These are phyloP conservation scores for Rubroshorea leprosula DNA, from an alignment of 345 rosid species.

Conservation along the genomic window DNA sequence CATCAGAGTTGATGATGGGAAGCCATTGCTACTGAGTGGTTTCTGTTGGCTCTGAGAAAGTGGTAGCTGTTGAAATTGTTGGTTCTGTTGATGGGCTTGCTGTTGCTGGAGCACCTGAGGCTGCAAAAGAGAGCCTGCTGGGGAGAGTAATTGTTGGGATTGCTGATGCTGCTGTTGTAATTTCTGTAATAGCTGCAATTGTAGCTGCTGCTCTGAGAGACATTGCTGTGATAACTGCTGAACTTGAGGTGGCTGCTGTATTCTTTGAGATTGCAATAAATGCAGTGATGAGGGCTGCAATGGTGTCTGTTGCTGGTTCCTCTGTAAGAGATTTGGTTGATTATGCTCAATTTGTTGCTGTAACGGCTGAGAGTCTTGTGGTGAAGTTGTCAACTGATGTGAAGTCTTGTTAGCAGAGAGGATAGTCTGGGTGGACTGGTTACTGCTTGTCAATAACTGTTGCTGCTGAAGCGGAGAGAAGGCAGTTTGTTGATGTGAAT, in stretches of 20 bases:
- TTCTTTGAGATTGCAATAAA: constrained; percentile 50
- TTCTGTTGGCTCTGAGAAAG: constrained; percentile 58
- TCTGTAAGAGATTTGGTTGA: constrained; percentile 49
- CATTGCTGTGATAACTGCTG: constrained; percentile 60
- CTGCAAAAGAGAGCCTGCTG: constrained; percentile 51
- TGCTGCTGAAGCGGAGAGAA: constrained; percentile 56
- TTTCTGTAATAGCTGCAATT: constrained; percentile 55
- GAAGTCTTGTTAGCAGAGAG: constrained; percentile 40
- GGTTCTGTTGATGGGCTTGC: constrained; percentile 45
- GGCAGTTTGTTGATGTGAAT: constrained; percentile 40
- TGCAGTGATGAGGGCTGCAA: constrained; percentile 51
- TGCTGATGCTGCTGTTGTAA: constrained; percentile 63
- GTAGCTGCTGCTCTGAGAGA: constrained; percentile 80
- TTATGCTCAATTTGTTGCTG: constrained; percentile 56
- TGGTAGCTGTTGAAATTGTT: constrained; percentile 42
- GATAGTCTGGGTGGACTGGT: constrained; percentile 34
- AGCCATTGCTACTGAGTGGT: constrained; percentile 48
- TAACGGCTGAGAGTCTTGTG: constrained; percentile 50
- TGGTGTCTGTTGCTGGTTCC: constrained; percentile 60
- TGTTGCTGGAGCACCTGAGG: constrained; percentile 69
- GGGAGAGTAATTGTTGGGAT: constrained; percentile 49
- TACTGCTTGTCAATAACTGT: constrained; percentile 41
- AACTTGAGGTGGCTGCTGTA: constrained; percentile 46
- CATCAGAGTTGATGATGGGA: constrained; percentile 47
- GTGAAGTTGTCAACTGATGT: constrained; percentile 44